Evolutionary conservation across 1,284 basidiomycete species (phyloP).

Genomic region (Phellopilus nigrolimitatus): DNA sequence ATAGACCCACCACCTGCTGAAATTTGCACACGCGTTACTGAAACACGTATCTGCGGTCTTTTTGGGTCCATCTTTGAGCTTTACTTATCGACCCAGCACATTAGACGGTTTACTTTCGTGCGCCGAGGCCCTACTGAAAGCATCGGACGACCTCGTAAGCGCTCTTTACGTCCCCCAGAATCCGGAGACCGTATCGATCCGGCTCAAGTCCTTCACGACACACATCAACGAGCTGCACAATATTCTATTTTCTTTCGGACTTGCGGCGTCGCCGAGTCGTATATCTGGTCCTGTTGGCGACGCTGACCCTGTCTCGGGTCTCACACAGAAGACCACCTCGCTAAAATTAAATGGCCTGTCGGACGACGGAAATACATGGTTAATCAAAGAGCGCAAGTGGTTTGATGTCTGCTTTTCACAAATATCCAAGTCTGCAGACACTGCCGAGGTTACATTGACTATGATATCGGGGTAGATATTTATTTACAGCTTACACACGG

Average conservation of each 20-base stretch:
- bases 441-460: too few relatives aligned
- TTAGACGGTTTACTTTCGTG: constrained; percentile 48
- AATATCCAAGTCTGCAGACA: constrained; percentile 32
- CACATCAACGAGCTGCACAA: constrained; percentile 35
- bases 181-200: constrained; percentile 33
- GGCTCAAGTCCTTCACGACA: constrained; percentile 35
- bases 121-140: constrained; percentile 47
- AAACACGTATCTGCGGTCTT: constrained; percentile 52
- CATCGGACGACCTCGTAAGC: constrained; percentile 60
- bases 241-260: constrained; percentile 26
- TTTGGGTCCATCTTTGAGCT: constrained; percentile 31
- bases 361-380: constrained; percentile 27
- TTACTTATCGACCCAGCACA: constrained; percentile 18
- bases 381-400: constrained; percentile 39
- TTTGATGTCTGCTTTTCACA: constrained; percentile 60
- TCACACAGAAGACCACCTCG: not conserved
- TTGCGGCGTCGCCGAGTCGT: not conserved
- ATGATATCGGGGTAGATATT: too few relatives aligned
- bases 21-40: constrained; percentile 57
- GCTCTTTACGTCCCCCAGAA: constrained; percentile 61
- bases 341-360: constrained; percentile 23
- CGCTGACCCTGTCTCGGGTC: constrained; percentile 3
- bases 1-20: constrained; percentile 54
- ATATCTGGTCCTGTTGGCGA: too few relatives aligned
- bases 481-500: too few relatives aligned